Conservation (phyloP, 192 early-diverging fungal species). For the Backusella morwellensis region DNA sequence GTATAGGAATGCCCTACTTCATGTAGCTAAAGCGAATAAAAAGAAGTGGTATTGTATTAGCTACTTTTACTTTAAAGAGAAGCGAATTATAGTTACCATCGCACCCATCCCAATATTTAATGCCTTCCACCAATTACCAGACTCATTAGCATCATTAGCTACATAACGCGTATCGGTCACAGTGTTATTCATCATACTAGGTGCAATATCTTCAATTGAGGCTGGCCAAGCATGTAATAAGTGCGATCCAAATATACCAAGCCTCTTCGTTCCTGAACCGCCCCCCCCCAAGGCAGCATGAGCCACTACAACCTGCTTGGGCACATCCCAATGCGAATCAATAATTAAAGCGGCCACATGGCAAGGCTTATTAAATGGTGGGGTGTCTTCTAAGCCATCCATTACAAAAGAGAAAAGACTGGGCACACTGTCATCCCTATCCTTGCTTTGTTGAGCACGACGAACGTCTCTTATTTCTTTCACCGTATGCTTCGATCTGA, state of each 20-base stretch:
- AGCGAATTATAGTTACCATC: slow-evolving; percentile 31
- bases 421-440: slow-evolving; percentile 30
- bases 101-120: slow-evolving; percentile 72
- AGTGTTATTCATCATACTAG: slow-evolving; percentile 55
- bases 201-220: slow-evolving; percentile 55
- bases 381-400: slow-evolving; percentile 48
- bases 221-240: slow-evolving; percentile 61
- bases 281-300: slow-evolving; percentile 71
- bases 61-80: background rate
- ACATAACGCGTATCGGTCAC: slow-evolving; percentile 51
- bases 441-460: slow-evolving; percentile 55
- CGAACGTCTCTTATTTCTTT: slow-evolving; percentile 57
- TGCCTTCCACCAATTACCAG: slow-evolving; percentile 58
- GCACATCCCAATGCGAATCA: slow-evolving; percentile 59
- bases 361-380: slow-evolving; percentile 35
- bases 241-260: slow-evolving; percentile 74
- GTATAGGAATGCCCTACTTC: slow-evolving; percentile 68
- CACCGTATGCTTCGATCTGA: slow-evolving; percentile 45
- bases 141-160: slow-evolving; percentile 61
- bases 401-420: slow-evolving; percentile 49
- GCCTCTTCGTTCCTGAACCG: slow-evolving; percentile 41
- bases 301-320: slow-evolving; percentile 47
- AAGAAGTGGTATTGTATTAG: background rate
- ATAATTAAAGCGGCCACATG: slow-evolving; percentile 54
- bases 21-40: slow-evolving; percentile 40